A percentile compares a stretch with the other conserved stretches of the same genome.
phyloP scores from a whole-genome alignment of 2,329 filamentous ascomycete genomes.

The Calonectria crousiana region DNA sequence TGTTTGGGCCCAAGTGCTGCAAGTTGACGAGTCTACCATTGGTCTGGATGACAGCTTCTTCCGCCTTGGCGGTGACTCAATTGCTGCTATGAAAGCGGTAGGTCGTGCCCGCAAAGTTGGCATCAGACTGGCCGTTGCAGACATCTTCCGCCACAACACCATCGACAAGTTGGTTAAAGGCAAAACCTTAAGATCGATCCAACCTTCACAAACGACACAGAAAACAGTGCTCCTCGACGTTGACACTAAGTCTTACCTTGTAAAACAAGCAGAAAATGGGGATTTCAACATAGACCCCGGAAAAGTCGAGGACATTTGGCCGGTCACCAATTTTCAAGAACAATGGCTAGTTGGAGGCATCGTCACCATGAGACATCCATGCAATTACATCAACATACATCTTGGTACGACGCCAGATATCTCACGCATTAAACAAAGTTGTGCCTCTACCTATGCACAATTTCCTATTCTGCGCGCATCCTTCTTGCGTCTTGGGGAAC shows the following conservation, averaged over 20 bases:
- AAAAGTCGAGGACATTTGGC: slow-evolving; percentile 31
- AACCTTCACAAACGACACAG: not conserved
- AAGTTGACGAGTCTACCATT: slow-evolving; percentile 38
- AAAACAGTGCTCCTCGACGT: not conserved
- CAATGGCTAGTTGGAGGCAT: slow-evolving; percentile 6
- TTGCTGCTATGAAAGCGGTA: slow-evolving; percentile 40
- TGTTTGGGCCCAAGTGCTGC: slow-evolving; percentile 31
- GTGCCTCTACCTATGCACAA: slow-evolving; percentile 24
- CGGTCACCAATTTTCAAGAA: slow-evolving; percentile 34
- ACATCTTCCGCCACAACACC: slow-evolving; percentile 21
- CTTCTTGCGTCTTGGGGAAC: slow-evolving; percentile 31
- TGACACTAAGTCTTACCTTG: not conserved
- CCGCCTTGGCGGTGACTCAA: slow-evolving; percentile 43
- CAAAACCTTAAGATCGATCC: not conserved
- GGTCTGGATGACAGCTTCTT: slow-evolving; percentile 46
- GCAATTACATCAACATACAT: slow-evolving; percentile 41
- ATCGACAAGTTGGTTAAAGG: too few species aligned
- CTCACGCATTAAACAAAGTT: slow-evolving; percentile 7
- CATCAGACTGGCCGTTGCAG: slow-evolving; percentile 15
- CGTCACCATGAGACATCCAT: slow-evolving; percentile 20
- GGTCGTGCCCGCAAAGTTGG: slow-evolving; percentile 20
- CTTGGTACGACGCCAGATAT: slow-evolving; percentile 33
- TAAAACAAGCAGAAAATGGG: not conserved
- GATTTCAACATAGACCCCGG: not conserved
- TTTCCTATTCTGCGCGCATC: slow-evolving; percentile 37